A percentile compares a stretch with the other conserved stretches of the same genome.
These are phyloP conservation scores for Yamadazyma sp. DNA, from an alignment of 1,139 yeast species.

Conservation along the genomic window DNA sequence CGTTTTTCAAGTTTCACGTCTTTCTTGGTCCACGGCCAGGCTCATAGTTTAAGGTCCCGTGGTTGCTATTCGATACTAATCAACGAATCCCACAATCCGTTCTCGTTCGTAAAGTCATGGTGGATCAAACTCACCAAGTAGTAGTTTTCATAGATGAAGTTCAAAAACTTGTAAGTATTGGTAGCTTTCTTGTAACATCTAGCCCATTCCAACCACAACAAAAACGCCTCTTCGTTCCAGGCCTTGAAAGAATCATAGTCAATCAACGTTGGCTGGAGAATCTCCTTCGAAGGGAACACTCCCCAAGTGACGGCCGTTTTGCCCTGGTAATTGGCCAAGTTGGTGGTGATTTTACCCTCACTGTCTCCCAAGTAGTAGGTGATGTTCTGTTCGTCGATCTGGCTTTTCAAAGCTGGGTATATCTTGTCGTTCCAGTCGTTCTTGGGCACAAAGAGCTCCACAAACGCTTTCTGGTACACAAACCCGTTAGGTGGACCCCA, in stretches of 20 bases:
- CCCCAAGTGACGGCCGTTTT: conserved; percentile 94
- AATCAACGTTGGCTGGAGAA: conserved; percentile 83
- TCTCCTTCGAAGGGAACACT: conserved; percentile 83
- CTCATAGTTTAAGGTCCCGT: background rate
- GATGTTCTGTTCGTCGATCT: conserved; percentile 43
- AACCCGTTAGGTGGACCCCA: conserved; percentile 96
- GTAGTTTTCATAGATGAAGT: conserved; percentile 59
- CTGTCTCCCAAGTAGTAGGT: conserved; percentile 75
- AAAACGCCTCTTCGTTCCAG: conserved; percentile 93
- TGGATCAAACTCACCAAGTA: conserved; percentile 80
- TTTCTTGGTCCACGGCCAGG: too few relatives aligned
- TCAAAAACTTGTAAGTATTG: conserved; percentile 59
- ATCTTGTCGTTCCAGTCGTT: conserved; percentile 70
- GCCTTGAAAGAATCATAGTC: conserved; percentile 87
- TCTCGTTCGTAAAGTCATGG: conserved; percentile 76
- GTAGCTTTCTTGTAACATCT: conserved; percentile 64
- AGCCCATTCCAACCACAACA: conserved; percentile 91
- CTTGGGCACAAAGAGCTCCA: conserved; percentile 79
- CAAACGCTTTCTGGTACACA: conserved; percentile 88
- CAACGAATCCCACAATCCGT: conserved; percentile 75
- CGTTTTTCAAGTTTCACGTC: too few relatives aligned
- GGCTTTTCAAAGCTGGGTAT: conserved; percentile 49
- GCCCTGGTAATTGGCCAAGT: conserved; percentile 43
- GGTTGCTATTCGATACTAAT: conserved; percentile 28
- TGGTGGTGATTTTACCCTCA: conserved; percentile 57